Base-by-base conservation (phyloP, 1,284 basidiomycete genomes). In the Peniophora sp. region DNA sequence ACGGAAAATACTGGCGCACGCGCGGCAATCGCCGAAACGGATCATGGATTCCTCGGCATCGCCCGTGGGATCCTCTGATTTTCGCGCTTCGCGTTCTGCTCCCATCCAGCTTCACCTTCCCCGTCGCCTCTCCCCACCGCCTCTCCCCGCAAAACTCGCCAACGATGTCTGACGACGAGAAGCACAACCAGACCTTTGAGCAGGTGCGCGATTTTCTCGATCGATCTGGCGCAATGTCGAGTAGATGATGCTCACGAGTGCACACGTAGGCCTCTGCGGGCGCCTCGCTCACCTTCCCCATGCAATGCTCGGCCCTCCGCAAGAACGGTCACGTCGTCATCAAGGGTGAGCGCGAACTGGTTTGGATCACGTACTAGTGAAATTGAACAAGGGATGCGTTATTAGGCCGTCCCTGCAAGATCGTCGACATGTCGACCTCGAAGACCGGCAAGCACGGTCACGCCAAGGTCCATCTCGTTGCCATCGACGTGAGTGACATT, bases 391-490 rank as follows among this genome's bases (percentile, higher is more conserved):
- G 16, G 38, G 16, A 41, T n/a, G 38, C 38, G 11, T 20, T 39
- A 47, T 53, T 58, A 87, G 87, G 86, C 62, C 88, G 94, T 64
- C 96, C 96, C 60, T 99, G 96, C 92, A 98, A 98, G 81, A 96
- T 97, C 73, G 86, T 95, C 63, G 93, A 94, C 66, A 99, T 99
- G 96, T 97, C 95, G 59, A 99, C 97, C 76, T 99, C 96, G 69
- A 99, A 99, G 84, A 97, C 93, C 50, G 94, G 93, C 60, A 94
- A 94, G 85, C 96, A 98, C 81, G 96, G 96, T 66, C 97, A 99
- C 80, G 96, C 97, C 73, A 99, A 99, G 78, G 96, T 98, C 68
- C 93, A 99, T 77, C 82, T 99, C 61, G 84, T 98, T 65, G 97
- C 86, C 69, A 89, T 89, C 68, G 97, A 99, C 77, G 95, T 95